phyloP scores from a whole-genome alignment of 306 rosid genomes.

The Casuarina cunninghamiana region DNA sequence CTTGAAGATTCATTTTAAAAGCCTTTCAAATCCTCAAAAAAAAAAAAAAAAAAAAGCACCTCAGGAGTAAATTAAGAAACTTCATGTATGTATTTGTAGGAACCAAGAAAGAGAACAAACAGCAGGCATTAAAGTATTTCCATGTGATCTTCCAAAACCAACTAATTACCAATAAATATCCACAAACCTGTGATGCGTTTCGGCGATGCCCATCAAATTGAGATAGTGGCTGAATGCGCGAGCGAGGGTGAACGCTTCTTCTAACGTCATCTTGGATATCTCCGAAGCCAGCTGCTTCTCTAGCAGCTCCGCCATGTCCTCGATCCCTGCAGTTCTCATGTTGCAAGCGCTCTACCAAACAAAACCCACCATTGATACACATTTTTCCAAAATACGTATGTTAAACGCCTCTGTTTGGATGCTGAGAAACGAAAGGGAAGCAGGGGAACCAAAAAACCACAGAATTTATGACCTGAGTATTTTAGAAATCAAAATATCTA shows the following conservation, averaged over 20 bases:
- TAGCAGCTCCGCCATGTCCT: constrained; percentile 66
- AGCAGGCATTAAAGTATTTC: neutral
- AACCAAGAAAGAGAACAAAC: neutral
- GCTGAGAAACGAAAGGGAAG: constrained; percentile 1
- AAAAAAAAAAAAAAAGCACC: neutral
- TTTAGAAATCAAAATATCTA: neutral
- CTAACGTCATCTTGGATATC: constrained; percentile 78
- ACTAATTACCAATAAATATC: constrained; percentile 1
- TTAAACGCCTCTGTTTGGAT: constrained; percentile 10
- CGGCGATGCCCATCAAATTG: constrained; percentile 89
- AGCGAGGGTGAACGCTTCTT: constrained; percentile 81
- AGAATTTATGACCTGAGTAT: neutral
- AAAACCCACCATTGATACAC: constrained; percentile 7
- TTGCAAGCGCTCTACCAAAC: constrained; percentile 68
- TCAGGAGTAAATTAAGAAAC: neutral
- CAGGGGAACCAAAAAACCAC: neutral
- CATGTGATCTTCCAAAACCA: neutral
- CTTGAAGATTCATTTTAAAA: neutral
- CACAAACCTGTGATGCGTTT: constrained; percentile 81
- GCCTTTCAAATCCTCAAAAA: neutral
- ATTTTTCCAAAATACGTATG: constrained; percentile 8
- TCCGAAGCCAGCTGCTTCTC: constrained; percentile 89
- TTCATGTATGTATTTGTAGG: neutral
- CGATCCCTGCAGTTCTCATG: constrained; percentile 89
- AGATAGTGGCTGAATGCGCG: constrained; percentile 92